phyloP scores from a whole-genome alignment of 1,284 basidiomycete species.

The Blastosporella zonata region DNA sequence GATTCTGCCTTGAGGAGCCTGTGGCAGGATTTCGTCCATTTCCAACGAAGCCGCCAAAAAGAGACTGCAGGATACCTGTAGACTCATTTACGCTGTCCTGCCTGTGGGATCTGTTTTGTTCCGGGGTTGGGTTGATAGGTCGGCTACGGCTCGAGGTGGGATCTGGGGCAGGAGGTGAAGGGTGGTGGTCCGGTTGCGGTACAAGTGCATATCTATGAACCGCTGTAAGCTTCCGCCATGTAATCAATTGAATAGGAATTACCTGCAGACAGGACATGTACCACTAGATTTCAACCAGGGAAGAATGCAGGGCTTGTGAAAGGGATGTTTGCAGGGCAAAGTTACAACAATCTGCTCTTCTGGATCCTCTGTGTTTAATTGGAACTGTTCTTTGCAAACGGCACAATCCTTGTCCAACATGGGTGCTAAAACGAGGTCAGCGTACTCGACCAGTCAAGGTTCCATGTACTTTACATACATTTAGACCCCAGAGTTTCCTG shows the following conservation, averaged over 20 bases:
- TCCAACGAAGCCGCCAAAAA: constrained; percentile 29
- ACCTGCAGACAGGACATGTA: constrained; percentile 85
- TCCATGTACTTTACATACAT: constrained; percentile 51
- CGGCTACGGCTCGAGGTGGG: constrained; percentile 9
- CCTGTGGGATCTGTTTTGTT: constrained; percentile 9
- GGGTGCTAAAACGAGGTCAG: constrained; percentile 37
- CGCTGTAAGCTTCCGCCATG: constrained; percentile 2
- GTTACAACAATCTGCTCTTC: constrained; percentile 68
- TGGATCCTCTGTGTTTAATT: constrained; percentile 60
- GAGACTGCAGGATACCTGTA: constrained; percentile 28
- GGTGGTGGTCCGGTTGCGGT: constrained; percentile 45
- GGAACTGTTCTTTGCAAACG: constrained; percentile 78
- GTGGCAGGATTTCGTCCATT: constrained; percentile 17
- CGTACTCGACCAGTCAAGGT: constrained; percentile 25
- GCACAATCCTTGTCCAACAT: constrained; percentile 69
- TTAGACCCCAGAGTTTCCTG: constrained; percentile 57
- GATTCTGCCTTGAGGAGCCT: constrained; percentile 21
- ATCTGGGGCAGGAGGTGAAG: constrained; percentile 19
- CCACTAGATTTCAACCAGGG: constrained; percentile 83
- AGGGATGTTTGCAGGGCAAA: constrained; percentile 77
- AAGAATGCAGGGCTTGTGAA: constrained; percentile 77
- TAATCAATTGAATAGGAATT: constrained; percentile 22
- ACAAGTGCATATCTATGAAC: constrained; percentile 49
- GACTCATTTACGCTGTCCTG: constrained; percentile 14
- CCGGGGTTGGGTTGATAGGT: constrained; percentile 1